Base-by-base conservation (phyloP, 1,284 basidiomycete genomes). In the Inonotus obliquus region DNA sequence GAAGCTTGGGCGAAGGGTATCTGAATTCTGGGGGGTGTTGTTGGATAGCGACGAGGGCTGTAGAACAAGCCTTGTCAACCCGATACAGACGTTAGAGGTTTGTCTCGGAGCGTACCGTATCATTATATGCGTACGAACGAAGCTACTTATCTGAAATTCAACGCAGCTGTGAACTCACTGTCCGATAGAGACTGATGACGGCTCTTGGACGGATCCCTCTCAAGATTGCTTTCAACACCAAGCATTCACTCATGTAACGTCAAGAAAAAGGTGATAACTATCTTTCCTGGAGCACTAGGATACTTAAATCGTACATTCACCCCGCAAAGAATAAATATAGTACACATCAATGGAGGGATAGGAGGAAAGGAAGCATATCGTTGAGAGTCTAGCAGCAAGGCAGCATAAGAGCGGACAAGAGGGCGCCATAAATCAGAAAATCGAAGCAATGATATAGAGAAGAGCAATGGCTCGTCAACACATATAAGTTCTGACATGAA, bases 1-100 rank as follows among this genome's bases (percentile, higher is more conserved):
- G 29, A 54, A 60, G 38, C 38, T 53, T 53, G 59, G 59, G 59
- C 59, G 53, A 39, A 60, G 59, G 59, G 59, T 37, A 54, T 44
- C 32, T 32, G 32, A 4, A 4, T 32, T 32, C 32, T 4, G 32
- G n/a, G 51, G 51, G 27, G 32, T 32, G n/a, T 23, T 6, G 47
- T 49, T 13, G 14, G 47, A 19, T 32, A n/a, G 51, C 51, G 32
- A 35, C 51, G 32, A 32, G 32, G 9, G 9, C 4, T 32, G 9
- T 9, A 32, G 32, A 32, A 32, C 32, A 32, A 32, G 32, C 32
- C 32, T 32, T 32, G 4, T 32, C 32, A 32, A 32, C 32, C 9
- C 9, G 9, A 32, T 32, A 32, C 32, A 9, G 32, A 9, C 9
- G 32, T 32, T 32, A 32, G 32, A 32, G 32, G 32, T 4, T 4